Evolutionary conservation across 1,139 yeast species (phyloP), one percentile per base, ranked within the genome.

Genomic region (Yamadazyma mexicana): DNA sequence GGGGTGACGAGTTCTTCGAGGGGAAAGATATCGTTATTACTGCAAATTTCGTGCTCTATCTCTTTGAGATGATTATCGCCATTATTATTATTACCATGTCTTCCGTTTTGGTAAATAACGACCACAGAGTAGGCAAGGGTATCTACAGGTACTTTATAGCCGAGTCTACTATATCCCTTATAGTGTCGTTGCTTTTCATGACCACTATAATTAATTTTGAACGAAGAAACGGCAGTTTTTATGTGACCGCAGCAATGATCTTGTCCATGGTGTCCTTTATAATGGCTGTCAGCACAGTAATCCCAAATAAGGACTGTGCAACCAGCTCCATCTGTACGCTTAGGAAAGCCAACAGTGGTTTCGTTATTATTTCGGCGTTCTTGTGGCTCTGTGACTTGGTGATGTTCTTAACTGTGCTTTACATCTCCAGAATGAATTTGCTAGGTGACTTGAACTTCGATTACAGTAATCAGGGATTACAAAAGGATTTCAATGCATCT

Each of bases 201-300:
- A 56, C 62, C 10, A 60, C 59, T 7, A 45, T 68, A 8, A 58
- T 72, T 38, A 66, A 66, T 40, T 71, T 67, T 41, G 76, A 70
- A 42, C 60, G 54, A 43, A 48, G 74, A 42, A 69, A 69, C 44
- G 76, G 77, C 2, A 65, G 71, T 34, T 69, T 71, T 43, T 71
- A 70, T 46, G 68, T 75, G 39, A 47, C 67, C 11, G 55, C 61
- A 0, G 69, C 73, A 2, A 53, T 63, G 30, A 23, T 67, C 4
- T 45, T 68, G 46, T 61, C 66, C 15, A 39, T 65, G n/a, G 63
- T 63, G 5, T 56, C 70, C 10, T 63, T 68, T 43, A 55, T 63
- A 15, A 49, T 69, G 45, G 56, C 60, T n/a, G 46, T 59, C 3
- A 53, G 69, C 18, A 46, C 51, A 11, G 45, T 66, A 15, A 48